Evolutionary conservation across 495 filamentous ascomycete genomes (phyloP), one percentile per base, ranked within the genome.

Genomic region (Haplographium delicatum): DNA sequence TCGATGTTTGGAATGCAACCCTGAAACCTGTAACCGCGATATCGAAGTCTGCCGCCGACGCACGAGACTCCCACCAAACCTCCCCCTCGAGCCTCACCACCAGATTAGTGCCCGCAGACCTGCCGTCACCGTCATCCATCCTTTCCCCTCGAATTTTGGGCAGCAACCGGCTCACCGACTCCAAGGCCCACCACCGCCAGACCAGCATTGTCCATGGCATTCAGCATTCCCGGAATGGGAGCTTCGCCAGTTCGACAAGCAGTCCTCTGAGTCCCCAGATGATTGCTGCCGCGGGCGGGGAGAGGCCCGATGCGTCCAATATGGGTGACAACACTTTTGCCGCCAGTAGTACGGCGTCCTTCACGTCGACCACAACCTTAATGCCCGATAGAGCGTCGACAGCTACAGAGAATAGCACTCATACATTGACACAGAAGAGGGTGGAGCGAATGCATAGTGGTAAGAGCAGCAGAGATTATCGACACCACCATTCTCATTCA

Each of bases 121-220:
- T 41, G 11, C 50, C 52, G 10, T 16, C 47, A 4, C 47, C 50
- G 43, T 23, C 44, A 9, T 44, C 54, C 18, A 54, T 38, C 24
- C 26, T 50, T 20, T 58, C 58, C 1, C 54, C 54, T 2, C 54
- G 50, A 37, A 33, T 51, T 15, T 37, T 40, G 22, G 19, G 16
- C 13, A 38, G 38, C 13, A 41, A 19, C 34, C 51, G 39, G 38
- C 31, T 51, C 38, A 28, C 44, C 28, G 55, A 54, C n/a, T 54
- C 55, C 4, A 59, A 61, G 28, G 25, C 51, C 38, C 91, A 97
- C 64, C 88, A 95, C 64, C 80, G 93, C 18, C 88, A 98, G 66
- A 89, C 89, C 1, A 96, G 91, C 23, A 95, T 95, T 54, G 89
- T 96, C 38, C 88, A 95, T 80, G 89, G 89, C 50, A 81, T 89